Percentiles rank a stretch among this genome's conserved stretches.
phyloP scores from a whole-genome alignment of 768 basidiomycete species.

The Rhizopogon salebrosus region DNA sequence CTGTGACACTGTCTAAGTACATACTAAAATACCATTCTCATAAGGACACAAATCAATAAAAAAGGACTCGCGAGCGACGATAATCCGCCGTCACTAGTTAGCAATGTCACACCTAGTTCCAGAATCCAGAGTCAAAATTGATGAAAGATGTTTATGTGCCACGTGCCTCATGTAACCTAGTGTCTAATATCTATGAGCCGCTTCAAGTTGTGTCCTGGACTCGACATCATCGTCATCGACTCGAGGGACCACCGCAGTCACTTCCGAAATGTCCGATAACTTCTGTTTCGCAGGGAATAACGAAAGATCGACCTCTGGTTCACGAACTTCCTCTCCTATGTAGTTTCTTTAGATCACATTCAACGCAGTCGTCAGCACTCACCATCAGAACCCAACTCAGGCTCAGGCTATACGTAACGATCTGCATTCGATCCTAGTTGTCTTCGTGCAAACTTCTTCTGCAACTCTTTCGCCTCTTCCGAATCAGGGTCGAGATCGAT shows the following conservation, averaged over 20 bases:
- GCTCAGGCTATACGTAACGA: constrained; percentile 67
- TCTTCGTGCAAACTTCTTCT: constrained; percentile 49
- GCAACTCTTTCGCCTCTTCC: constrained; percentile 46
- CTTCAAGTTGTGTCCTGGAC: no score
- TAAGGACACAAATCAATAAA: no score
- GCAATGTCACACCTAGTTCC: no score
- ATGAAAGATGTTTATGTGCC: no score
- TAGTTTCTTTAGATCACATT: not conserved
- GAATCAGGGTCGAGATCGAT: constrained; percentile 28
- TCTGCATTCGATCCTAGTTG: constrained; percentile 67
- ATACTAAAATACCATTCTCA: no score
- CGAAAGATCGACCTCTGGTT: constrained; percentile 72
- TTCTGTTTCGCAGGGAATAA: constrained; percentile 61
- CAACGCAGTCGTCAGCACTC: constrained; percentile 9
- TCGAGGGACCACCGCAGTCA: constrained; percentile 16
- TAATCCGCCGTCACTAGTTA: no score
- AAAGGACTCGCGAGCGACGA: no score
- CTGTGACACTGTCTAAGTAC: no score
- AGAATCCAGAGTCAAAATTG: no score
- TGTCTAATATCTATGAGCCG: no score
- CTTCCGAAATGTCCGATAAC: constrained; percentile 30
- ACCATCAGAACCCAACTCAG: constrained; percentile 71
- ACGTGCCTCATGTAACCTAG: no score
- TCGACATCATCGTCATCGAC: constrained; percentile 57
- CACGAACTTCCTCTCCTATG: constrained; percentile 58